Evolutionary conservation across 1,284 basidiomycete species (phyloP), one percentile per base, ranked within the genome.

Genomic region (Omphalotus olearius): DNA sequence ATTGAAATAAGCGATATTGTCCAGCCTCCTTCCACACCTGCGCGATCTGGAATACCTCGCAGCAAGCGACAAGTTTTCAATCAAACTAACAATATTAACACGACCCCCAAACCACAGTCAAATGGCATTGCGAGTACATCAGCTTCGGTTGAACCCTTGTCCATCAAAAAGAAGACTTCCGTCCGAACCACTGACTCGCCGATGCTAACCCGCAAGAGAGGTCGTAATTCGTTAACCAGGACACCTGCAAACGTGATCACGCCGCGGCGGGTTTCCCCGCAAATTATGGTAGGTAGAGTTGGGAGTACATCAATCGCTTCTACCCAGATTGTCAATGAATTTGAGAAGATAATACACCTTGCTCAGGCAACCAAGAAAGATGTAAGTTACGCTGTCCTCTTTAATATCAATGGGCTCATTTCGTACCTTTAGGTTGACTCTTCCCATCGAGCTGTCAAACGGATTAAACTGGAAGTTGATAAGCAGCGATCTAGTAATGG

Each of bases 111-210:
- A 59, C 63, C 68, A 26, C 50, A 62, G 18, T 58, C 59, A 41
- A 61, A 63, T 28, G 61, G 63, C 25, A 50, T 61, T 16, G 50
- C 62, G 16, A 54, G 64, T 45, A 57, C 66, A 43, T 59, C 70
- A 13, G 66, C 62, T 20, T 62, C 65, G 11, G 69, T 88, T 25
- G 86, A 88, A 60, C 88, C 88, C 7, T 69, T 91, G 51, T 85
- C 83, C 1, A 90, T 91, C 63, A 88, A 85, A 72, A 90, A 91
- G 71, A 90, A 88, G 66, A 70, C 76, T 3, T 85, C 84, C 4
- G 70, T 78, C 36, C 75, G 78, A 38, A 70, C 67, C 40, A 61
- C 66, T 9, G 45, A 43, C 4, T 62, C 60, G 6, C 64, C 61
- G 17, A 70, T 79, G 13, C 70, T 76, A 38, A 68, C 73, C 10